These are phyloP conservation scores for Ophiostoma sp. DNA, from an alignment of 2,329 filamentous ascomycete species.

Conservation along the genomic window DNA sequence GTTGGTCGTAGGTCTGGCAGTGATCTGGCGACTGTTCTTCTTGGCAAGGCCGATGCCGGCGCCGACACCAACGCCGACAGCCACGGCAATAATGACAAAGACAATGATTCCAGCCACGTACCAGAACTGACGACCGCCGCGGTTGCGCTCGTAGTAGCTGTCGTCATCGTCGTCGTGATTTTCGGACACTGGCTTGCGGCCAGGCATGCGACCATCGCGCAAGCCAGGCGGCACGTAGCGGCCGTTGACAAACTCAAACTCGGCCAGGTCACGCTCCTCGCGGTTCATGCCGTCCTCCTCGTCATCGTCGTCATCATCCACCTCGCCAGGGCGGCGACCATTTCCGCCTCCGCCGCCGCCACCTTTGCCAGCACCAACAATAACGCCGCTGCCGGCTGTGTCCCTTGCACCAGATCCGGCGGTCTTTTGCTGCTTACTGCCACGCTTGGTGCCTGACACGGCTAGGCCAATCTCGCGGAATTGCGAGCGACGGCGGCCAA, in stretches of 20 bases:
- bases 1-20: neutral
- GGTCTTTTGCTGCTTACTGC: neutral
- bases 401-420: neutral
- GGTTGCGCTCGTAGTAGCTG: conserved; percentile 33
- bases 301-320: conserved; percentile 22
- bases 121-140: conserved; percentile 40
- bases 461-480: conserved; percentile 14
- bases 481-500: neutral
- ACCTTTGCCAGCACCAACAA: neutral
- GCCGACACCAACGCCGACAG: conserved; percentile 41
- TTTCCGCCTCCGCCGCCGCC: conserved; percentile 24
- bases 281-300: conserved; percentile 4
- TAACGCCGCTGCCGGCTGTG: neutral
- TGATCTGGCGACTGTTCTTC: neutral
- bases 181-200: conserved; percentile 28
- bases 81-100: conserved; percentile 36
- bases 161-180: conserved; percentile 19
- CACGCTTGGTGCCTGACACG: conserved; percentile 20
- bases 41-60: conserved; percentile 41
- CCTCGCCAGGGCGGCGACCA: conserved; percentile 36
- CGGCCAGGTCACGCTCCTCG: conserved; percentile 26
- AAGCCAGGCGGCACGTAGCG: conserved; percentile 30
- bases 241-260: conserved; percentile 31
- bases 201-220: conserved; percentile 29
- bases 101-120: conserved; percentile 35